These are phyloP conservation scores for Salix viminalis DNA, from an alignment of 345 rosid species.

Conservation along the genomic window DNA sequence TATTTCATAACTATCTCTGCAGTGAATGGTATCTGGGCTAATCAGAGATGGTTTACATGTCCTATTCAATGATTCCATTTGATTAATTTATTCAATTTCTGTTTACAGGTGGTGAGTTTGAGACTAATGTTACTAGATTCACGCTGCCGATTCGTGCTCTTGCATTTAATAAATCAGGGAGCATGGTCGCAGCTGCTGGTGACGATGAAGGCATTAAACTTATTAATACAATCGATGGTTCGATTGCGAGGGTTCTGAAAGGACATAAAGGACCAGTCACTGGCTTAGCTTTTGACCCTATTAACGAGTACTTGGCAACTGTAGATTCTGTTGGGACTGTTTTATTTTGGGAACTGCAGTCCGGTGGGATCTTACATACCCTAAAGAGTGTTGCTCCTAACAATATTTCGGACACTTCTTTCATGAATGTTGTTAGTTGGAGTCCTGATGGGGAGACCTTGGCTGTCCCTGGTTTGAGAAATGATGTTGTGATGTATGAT, in stretches of 20 bases:
- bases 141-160: conserved; percentile 85
- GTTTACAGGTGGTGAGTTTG: conserved; percentile 79
- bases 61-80: neutral
- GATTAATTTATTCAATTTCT: neutral
- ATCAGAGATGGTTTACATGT: too few relatives aligned
- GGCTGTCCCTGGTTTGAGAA: conserved; percentile 81
- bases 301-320: conserved; percentile 74
- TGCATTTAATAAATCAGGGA: conserved; percentile 79
- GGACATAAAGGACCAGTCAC: conserved; percentile 84
- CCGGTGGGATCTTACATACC: conserved; percentile 54
- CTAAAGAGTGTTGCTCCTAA: conserved; percentile 66
- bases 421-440: conserved; percentile 69
- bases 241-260: conserved; percentile 83
- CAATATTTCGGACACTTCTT: conserved; percentile 53
- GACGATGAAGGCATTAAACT: conserved; percentile 97
- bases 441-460: conserved; percentile 90
- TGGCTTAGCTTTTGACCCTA: conserved; percentile 77
- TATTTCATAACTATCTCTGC: too few relatives aligned
- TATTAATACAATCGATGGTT: conserved; percentile 84
- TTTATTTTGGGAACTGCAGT: conserved; percentile 79
- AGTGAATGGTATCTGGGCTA: too few relatives aligned
- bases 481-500: conserved; percentile 88
- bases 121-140: conserved; percentile 84
- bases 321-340: conserved; percentile 81
- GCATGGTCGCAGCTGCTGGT: conserved; percentile 91